These are phyloP conservation scores for Phytopythium mirpurense DNA, from an alignment of 352 stramenopile genomes.

Conservation along the genomic window DNA sequence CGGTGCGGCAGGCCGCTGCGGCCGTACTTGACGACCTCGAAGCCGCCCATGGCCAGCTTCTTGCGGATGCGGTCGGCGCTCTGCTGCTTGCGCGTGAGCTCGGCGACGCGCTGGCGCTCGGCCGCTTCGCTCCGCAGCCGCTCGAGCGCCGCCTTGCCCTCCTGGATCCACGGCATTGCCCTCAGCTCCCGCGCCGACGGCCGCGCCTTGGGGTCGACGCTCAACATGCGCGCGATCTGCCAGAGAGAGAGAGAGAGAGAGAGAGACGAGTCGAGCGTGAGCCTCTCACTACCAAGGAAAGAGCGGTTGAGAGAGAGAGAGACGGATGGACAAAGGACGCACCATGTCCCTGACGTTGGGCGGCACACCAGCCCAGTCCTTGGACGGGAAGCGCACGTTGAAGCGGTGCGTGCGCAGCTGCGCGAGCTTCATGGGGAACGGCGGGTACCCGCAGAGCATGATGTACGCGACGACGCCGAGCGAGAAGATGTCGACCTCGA, in stretches of 20 bases:
- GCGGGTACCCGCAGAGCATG: conserved; percentile 83
- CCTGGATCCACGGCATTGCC: conserved; percentile 59
- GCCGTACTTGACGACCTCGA: conserved; percentile 79
- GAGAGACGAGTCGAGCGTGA: no score
- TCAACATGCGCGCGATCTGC: conserved; percentile 69
- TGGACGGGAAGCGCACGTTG: conserved; percentile 76
- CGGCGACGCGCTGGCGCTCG: conserved; percentile 33
- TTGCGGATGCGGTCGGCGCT: conserved; percentile 61
- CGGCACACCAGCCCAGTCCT: conserved; percentile 67
- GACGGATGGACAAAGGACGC: not conserved
- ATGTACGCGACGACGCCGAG: conserved; percentile 89
- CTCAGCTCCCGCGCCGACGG: conserved; percentile 55
- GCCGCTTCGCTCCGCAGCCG: conserved; percentile 36
- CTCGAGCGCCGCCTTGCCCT: conserved; percentile 42
- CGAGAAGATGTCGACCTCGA: conserved; percentile 86
- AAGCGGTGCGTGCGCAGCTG: conserved; percentile 79
- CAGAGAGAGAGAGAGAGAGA: not conserved
- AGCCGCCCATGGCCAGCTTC: conserved; percentile 61
- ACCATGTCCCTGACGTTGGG: conserved; percentile 63
- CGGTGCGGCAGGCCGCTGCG: conserved; percentile 70
- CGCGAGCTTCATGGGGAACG: conserved; percentile 86
- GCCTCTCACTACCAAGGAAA: no score
- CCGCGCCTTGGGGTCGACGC: conserved; percentile 59
- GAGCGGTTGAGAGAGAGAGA: no score
- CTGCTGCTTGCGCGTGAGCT: conserved; percentile 57